phyloP scores from a whole-genome alignment of 306 rosid species.

The Inga oerstediana region DNA sequence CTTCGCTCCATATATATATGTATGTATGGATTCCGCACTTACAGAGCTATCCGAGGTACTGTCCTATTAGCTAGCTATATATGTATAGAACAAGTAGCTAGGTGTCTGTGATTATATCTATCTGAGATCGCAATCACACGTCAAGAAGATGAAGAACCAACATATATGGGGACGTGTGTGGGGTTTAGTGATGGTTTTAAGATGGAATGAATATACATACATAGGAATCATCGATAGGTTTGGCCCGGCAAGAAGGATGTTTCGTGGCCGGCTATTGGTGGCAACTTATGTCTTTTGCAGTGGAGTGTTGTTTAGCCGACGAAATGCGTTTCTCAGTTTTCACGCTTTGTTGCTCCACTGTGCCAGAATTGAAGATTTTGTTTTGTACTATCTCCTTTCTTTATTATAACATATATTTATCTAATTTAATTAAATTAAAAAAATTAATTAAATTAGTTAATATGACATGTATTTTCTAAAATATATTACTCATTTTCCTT shows the following conservation, averaged over 20 bases:
- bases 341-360: neutral
- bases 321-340: neutral
- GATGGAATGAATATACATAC: neutral
- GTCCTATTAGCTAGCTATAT: neutral
- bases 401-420: too few relatives aligned
- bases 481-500: too few relatives aligned
- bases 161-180: neutral
- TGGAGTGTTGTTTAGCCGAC: neutral
- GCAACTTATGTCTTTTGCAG: neutral
- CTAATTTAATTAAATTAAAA: too few relatives aligned
- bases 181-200: neutral
- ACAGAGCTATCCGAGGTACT: neutral
- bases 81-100: neutral
- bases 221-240: neutral
- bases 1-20: slow-evolving; percentile 38
- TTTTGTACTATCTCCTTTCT: neutral
- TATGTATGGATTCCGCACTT: neutral
- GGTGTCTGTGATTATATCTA: neutral
- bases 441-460: too few relatives aligned
- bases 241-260: neutral
- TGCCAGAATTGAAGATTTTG: neutral
- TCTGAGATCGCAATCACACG: neutral
- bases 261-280: neutral
- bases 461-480: too few relatives aligned
- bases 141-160: neutral